These are phyloP conservation scores for Grigorovia jiainica DNA, from an alignment of 805 yeast genomes.

Conservation along the genomic window DNA sequence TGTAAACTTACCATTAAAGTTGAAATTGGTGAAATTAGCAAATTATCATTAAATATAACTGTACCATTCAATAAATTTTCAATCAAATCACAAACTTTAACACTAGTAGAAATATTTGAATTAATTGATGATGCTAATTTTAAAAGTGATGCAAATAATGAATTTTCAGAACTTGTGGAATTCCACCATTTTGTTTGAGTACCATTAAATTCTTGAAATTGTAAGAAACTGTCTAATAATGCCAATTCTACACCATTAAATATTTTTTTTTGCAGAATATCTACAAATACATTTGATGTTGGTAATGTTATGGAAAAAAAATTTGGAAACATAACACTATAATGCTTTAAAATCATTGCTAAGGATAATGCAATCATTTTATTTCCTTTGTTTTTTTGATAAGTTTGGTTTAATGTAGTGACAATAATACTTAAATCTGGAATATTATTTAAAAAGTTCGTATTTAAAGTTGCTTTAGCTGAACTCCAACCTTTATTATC, in stretches of 20 bases:
- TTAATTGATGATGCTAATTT: conserved; percentile 37
- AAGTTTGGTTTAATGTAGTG: conserved; percentile 34
- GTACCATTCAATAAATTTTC: conserved; percentile 41
- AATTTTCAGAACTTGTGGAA: conserved; percentile 35
- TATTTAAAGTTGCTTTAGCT: conserved; percentile 29
- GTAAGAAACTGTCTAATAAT: conserved; percentile 50
- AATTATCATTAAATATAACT: conserved; percentile 42
- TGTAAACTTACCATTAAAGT: conserved; percentile 45
- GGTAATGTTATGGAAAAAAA: conserved; percentile 25
- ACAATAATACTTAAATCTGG: conserved; percentile 39
- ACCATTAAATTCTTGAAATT: conserved; percentile 45
- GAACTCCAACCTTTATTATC: conserved; percentile 33
- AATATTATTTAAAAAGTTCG: conserved; percentile 28
- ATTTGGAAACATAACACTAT: conserved; percentile 32
- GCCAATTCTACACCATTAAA: conserved; percentile 48
- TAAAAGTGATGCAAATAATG: conserved; percentile 60
- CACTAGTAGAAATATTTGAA: conserved; percentile 23
- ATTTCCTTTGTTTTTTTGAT: conserved; percentile 29
- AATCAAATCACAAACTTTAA: conserved; percentile 43
- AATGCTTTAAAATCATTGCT: conserved; percentile 35
- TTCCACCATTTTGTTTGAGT: conserved; percentile 76
- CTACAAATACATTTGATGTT: conserved; percentile 29
- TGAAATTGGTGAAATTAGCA: conserved; percentile 43
- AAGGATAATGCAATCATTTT: conserved; percentile 41
- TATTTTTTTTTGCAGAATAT: conserved; percentile 24